phyloP scores from a whole-genome alignment of 164 flowering plant genomes.

The Stephania japonica region DNA sequence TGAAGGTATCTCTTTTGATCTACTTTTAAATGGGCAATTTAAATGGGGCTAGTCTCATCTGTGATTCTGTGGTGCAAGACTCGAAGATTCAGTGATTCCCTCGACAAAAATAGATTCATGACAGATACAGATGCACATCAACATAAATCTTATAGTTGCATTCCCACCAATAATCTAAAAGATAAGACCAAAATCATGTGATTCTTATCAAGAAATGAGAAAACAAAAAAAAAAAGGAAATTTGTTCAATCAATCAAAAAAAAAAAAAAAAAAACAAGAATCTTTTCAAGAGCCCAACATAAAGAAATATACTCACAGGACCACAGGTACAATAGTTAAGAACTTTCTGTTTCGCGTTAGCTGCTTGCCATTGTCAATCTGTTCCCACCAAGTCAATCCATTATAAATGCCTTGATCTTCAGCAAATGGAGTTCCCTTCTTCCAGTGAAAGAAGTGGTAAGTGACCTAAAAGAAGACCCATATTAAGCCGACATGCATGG shows the following conservation, averaged over 20 bases:
- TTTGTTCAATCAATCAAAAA: background rate
- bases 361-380: slow-evolving; percentile 63
- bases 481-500: background rate
- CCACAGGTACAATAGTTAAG: slow-evolving; percentile 62
- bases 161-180: too few relatives aligned
- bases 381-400: slow-evolving; percentile 81
- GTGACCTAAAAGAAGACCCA: slow-evolving; percentile 40
- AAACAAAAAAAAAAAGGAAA: background rate
- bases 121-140: too few relatives aligned
- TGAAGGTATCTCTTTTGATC: too few relatives aligned
- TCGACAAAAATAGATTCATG: too few relatives aligned
- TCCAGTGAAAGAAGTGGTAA: slow-evolving; percentile 64
- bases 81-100: too few relatives aligned
- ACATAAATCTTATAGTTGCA: too few relatives aligned
- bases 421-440: slow-evolving; percentile 72
- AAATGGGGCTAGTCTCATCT: too few relatives aligned
- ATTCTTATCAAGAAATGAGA: too few relatives aligned
- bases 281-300: background rate
- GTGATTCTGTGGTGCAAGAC: too few relatives aligned
- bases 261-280: background rate
- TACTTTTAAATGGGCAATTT: too few relatives aligned
- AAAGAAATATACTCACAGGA: slow-evolving; percentile 45
- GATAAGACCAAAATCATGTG: too few relatives aligned
- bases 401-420: slow-evolving; percentile 75
- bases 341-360: slow-evolving; percentile 69